Base-by-base conservation (phyloP, 208 protist species). In the Acanthamoeba culbertsoni region DNA sequence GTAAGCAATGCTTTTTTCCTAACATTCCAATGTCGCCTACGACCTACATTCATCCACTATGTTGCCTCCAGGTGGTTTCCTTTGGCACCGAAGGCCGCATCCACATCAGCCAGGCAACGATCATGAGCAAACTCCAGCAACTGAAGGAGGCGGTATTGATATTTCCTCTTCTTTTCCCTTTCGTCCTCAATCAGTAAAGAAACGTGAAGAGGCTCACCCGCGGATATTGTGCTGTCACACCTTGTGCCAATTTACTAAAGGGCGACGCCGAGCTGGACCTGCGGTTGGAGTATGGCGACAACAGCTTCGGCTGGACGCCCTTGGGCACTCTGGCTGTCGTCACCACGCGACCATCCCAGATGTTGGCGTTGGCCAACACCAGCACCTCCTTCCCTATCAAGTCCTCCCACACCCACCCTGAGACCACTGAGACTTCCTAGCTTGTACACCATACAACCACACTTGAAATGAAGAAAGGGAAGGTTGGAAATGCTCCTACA, bases 101-200 rank as follows among this genome's bases (percentile, higher is more conserved):
- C 37, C 79, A 88, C 48, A 88, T 88, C 79, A 88, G 79, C 79
- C n/a, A 62, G n/a, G 79, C 43, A 7, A 88, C 79, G 20, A 55
- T 88, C 51, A 62, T 63, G 31, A 35, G 35, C 43, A 57, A 88
- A 33, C 79, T 88, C 37, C 18, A 40, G 14, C 7, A 88, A n/a
- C 51, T 88, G 1, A 0, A 31, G 33, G 51, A 57, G 31, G 43
- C 51, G 7, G 79, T 88, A 88, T 35, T 28, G 8, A 12, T 26
- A 8, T 73, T 37, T 26, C 33, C 62, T 73, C 62, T 73, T 73
- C 8, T 73, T 28, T 26, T 73, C 33, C 28, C 62, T 73, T 26
- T 73, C 62, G 14, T 2, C 26, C 28, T 7, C 63, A 37, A 18
- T 37, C n/a, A 42, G 20, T 1, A 0, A 16, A 12, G 20, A 57